Percentiles rank a stretch among this genome's conserved stretches.
These are phyloP conservation scores for Aspergillus unguis DNA, from an alignment of 2,329 filamentous ascomycete genomes.

Conservation along the genomic window DNA sequence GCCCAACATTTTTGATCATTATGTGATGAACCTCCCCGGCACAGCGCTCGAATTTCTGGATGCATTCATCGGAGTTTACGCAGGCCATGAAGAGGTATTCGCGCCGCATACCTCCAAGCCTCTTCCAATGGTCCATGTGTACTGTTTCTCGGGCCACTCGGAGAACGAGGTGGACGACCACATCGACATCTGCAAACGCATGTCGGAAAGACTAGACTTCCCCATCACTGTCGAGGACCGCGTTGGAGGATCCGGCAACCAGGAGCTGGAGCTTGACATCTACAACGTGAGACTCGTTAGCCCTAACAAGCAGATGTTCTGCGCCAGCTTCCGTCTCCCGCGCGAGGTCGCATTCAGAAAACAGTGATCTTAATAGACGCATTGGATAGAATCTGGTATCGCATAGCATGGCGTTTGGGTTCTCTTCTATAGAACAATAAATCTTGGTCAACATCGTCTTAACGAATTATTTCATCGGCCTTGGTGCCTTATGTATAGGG, in stretches of 20 bases:
- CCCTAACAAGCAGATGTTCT: constrained; percentile 95
- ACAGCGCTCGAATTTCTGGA: constrained; percentile 80
- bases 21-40: constrained; percentile 96
- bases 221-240: constrained; percentile 55
- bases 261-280: constrained; percentile 57
- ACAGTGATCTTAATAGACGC: not conserved
- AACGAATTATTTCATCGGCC: not conserved
- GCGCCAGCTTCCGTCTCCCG: constrained; percentile 85
- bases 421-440: not conserved
- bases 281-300: constrained; percentile 78
- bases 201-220: constrained; percentile 60
- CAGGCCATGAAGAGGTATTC: constrained; percentile 66
- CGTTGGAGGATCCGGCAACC: constrained; percentile 51
- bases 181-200: constrained; percentile 62
- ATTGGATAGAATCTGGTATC: not conserved
- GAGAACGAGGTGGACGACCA: constrained; percentile 64
- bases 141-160: constrained; percentile 85
- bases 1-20: constrained; percentile 81
- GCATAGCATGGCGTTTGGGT: constrained; percentile 6
- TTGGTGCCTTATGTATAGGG: constrained; percentile 1
- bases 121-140: constrained; percentile 84
- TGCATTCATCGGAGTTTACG: constrained; percentile 74
- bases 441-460: not conserved
- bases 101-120: constrained; percentile 54
- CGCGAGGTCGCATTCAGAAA: constrained; percentile 70